Evolutionary conservation across 306 rosid genomes (phyloP).

Genomic region (Pterocarpus macrocarpus): DNA sequence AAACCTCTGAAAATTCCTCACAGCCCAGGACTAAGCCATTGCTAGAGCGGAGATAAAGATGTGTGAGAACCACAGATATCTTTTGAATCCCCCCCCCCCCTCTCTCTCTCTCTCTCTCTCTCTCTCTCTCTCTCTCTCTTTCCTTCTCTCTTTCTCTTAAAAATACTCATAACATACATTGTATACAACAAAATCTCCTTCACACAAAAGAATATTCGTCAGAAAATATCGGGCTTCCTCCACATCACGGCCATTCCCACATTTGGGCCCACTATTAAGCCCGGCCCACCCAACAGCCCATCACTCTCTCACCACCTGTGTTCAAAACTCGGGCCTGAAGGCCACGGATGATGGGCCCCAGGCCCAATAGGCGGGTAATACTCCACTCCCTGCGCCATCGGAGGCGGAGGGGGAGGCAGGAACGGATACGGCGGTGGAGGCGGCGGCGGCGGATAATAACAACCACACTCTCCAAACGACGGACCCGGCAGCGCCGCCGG

Average conservation of each 20-base stretch:
- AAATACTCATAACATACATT: no score
- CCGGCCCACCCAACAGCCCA: background rate
- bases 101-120: no score
- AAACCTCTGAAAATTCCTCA: no score
- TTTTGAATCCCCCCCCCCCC: no score
- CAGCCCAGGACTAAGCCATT: no score
- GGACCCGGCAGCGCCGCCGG: conserved; percentile 28
- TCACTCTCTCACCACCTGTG: conserved; percentile 40
- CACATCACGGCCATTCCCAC: background rate
- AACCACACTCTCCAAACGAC: conserved; percentile 9
- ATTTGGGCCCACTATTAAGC: background rate
- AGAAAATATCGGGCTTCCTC: background rate
- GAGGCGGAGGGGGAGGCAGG: conserved; percentile 43
- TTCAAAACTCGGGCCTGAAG: conserved; percentile 36
- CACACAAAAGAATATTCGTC: background rate
- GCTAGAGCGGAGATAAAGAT: no score
- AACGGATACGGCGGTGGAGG: conserved; percentile 19
- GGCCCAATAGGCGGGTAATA: conserved; percentile 34
- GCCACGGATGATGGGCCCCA: conserved; percentile 36
- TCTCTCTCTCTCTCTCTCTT: no score
- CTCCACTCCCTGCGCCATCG: background rate
- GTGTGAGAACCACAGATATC: no score
- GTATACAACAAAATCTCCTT: no score
- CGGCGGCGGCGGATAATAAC: conserved; percentile 26
- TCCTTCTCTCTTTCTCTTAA: no score